phyloP scores from a whole-genome alignment of 1,284 basidiomycete species.

The Inonotus obliquus region DNA sequence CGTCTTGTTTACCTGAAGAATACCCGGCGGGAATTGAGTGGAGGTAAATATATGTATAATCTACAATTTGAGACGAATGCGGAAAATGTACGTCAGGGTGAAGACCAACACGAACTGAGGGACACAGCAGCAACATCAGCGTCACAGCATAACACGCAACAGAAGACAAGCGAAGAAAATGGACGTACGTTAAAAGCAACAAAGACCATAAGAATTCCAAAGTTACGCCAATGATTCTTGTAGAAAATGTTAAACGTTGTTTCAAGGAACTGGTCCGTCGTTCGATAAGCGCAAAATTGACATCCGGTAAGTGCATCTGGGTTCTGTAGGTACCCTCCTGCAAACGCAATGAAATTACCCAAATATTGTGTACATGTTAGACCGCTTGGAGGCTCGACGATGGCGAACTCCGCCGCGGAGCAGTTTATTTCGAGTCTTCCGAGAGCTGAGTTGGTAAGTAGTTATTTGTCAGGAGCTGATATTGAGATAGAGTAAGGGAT shows the following conservation, averaged over 20 bases:
- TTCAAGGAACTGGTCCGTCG: conserved; percentile 40
- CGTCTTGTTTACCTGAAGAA: no score
- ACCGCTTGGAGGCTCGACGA: conserved; percentile 51
- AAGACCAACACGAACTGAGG: conserved; percentile 29
- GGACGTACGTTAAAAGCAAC: conserved; percentile 45
- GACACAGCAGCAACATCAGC: background rate
- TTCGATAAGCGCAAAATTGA: conserved; percentile 46
- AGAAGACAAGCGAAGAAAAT: background rate
- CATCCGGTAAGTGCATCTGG: conserved; percentile 47
- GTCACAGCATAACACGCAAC: background rate
- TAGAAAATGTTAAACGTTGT: conserved; percentile 45
- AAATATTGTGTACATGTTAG: conserved; percentile 59
- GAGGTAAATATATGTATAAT: background rate
- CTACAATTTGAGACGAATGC: conserved; percentile 24
- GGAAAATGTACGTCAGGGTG: conserved; percentile 35
- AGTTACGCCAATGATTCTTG: conserved; percentile 45
- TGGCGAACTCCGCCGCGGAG: conserved; percentile 44
- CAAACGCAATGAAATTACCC: conserved; percentile 42
- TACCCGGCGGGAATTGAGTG: no score
- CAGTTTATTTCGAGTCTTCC: conserved; percentile 53
- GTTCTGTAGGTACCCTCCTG: conserved; percentile 64
- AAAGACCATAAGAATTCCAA: conserved; percentile 43
- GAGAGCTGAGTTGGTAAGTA: conserved; percentile 32
- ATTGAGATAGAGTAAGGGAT: background rate
- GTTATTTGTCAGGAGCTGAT: background rate